Evolutionary conservation across 2,329 filamentous ascomycete species (phyloP), one percentile per base, ranked within the genome.

Genomic region (Dactylonectria macrodidyma): DNA sequence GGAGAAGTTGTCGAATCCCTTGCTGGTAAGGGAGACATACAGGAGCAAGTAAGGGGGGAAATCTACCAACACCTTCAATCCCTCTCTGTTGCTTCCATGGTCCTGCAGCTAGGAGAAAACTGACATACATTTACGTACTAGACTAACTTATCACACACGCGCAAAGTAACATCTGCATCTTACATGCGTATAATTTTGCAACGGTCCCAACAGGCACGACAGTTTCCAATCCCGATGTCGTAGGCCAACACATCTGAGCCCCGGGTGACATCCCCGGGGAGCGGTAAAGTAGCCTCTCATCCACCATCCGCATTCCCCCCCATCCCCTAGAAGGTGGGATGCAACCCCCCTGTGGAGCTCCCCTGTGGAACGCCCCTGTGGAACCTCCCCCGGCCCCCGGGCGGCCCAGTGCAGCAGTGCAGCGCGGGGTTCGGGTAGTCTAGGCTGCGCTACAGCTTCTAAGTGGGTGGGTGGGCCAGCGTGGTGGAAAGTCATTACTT

Each of bases 401-500:
- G 62, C 64, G 59, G 67, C 69, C 63, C 59, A 62, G 51, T 52
- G 50, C 50, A 52, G 50, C 34, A 16, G 38, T 63, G 59, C 68
- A 74, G 65, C 74, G 74, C 74, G 74, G 74, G 74, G 73, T 76
- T 71, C 65, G 57, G 64, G 59, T 63, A 66, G 72, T 63, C 72
- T 71, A 73, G 61, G 59, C 19, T 19, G 19, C 19, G 19, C 19
- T 19, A 19, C 19, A 19, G 19, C 63, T 51, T 64, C 64, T 65
- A 65, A 56, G 51, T 30, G 26, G 26, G 68, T 30, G 55, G 59
- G 58, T 65, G 64, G 60, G 47, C 38, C 38, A 41, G 38, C 16
- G 38, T 41, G 38, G 38, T 41, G 16, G 14, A 16, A 46, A 19
- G 46, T 10, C 26, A 4, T 30, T 30, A 30, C 26, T 30, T 30